phyloP scores from a whole-genome alignment of 805 yeast genomes.

The Schwanniomyces pseudopolymorphus region DNA sequence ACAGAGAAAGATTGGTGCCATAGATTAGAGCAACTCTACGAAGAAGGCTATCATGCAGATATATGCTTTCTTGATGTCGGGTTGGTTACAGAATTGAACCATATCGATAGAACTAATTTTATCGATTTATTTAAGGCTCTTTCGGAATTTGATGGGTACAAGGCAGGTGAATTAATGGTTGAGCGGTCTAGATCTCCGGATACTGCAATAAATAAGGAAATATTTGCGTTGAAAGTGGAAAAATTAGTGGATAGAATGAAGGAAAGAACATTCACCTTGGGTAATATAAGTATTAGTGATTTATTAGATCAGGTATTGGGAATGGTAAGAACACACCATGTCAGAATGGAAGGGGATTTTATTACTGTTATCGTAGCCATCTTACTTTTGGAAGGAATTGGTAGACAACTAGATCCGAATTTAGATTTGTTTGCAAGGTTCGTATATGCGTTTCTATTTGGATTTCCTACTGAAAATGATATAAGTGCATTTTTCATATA shows the following conservation, averaged over 20 bases:
- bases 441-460: conserved; percentile 53
- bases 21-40: conserved; percentile 45
- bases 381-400: conserved; percentile 87
- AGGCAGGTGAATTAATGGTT: conserved; percentile 93
- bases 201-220: conserved; percentile 78
- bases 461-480: conserved; percentile 39
- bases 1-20: conserved; percentile 45
- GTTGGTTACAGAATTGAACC: conserved; percentile 83
- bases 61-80: conserved; percentile 93
- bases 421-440: conserved; percentile 94
- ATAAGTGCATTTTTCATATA: conserved; percentile 10
- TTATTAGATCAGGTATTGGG: conserved; percentile 79
- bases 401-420: conserved; percentile 89
- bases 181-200: conserved; percentile 95
- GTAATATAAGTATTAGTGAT: conserved; percentile 90
- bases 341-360: conserved; percentile 96
- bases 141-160: conserved; percentile 89
- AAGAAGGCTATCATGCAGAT: conserved; percentile 74
- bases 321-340: conserved; percentile 94
- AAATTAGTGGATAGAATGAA: conserved; percentile 77
- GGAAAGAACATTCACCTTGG: conserved; percentile 86
- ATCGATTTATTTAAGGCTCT: conserved; percentile 85
- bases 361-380: conserved; percentile 95
- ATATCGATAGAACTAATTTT: conserved; percentile 75
- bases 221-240: conserved; percentile 86